Percentiles rank a stretch among this genome's conserved stretches.
These are phyloP conservation scores for Diaporthe citriasiana DNA, from an alignment of 2,329 filamentous ascomycete species.

Conservation along the genomic window DNA sequence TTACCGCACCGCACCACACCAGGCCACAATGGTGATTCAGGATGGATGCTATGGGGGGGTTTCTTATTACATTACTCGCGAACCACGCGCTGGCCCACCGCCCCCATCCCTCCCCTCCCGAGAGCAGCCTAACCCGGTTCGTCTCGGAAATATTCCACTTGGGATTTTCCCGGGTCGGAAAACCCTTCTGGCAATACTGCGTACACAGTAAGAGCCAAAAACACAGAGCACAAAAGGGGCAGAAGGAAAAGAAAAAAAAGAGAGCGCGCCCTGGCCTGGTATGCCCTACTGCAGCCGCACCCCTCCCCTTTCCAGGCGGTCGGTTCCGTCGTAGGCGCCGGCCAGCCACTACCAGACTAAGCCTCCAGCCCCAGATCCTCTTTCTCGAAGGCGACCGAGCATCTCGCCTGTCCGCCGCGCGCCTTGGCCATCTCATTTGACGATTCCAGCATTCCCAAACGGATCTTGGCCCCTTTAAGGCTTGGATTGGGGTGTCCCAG, in stretches of 20 bases:
- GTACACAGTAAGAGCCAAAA: constrained; percentile 22
- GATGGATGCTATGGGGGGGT: constrained; percentile 15
- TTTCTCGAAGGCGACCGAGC: constrained; percentile 14
- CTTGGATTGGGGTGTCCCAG: constrained; percentile 20
- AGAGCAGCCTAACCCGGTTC: constrained; percentile 33
- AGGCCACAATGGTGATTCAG: constrained; percentile 5
- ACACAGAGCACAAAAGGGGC: not conserved
- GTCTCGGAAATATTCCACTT: constrained; percentile 33
- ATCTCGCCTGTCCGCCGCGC: constrained; percentile 21
- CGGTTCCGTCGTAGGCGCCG: constrained; percentile 37
- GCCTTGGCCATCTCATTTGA: constrained; percentile 34
- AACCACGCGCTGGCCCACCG: constrained; percentile 35
- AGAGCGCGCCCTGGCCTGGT: not conserved
- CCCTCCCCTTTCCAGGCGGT: constrained; percentile 19
- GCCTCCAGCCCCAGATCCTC: constrained; percentile 37
- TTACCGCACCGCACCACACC: constrained; percentile 1
- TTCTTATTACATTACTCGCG: constrained; percentile 37
- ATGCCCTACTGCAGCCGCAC: not conserved
- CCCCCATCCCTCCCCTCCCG: constrained; percentile 19
- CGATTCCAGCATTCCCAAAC: constrained; percentile 11
- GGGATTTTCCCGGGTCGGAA: constrained; percentile 25
- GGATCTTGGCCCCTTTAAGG: constrained; percentile 25
- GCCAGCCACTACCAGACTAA: constrained; percentile 36
- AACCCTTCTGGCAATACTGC: not conserved
- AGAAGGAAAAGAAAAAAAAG: not conserved